Conservation (phyloP, 306 rosid genomes). For the Medicago ruthenica region DNA sequence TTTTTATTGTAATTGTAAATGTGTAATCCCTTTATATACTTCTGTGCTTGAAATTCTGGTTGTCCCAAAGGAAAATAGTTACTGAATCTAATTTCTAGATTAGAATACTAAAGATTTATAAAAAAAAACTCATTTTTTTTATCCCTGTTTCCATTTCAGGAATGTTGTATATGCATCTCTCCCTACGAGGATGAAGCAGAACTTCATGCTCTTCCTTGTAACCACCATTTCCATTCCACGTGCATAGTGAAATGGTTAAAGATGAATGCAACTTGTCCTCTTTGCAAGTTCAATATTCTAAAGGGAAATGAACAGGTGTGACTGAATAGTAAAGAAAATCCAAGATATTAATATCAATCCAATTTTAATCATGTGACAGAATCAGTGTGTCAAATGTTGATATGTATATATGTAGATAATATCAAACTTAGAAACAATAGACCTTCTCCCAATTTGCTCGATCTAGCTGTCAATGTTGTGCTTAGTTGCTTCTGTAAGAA, state of each 20-base stretch:
- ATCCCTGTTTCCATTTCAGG: constrained; percentile 52
- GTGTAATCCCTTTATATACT: background rate
- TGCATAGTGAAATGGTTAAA: constrained; percentile 92
- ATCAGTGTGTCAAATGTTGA: background rate
- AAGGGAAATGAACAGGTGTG: constrained; percentile 77
- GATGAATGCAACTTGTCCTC: constrained; percentile 98
- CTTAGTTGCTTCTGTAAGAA: background rate
- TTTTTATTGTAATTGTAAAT: background rate
- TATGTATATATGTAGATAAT: constrained; percentile 8
- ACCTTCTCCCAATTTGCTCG: background rate
- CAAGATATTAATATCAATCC: background rate
- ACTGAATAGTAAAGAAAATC: constrained; percentile 12
- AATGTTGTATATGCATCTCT: constrained; percentile 93
- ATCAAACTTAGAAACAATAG: background rate
- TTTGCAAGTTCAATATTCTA: constrained; percentile 90
- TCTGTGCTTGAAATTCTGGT: constrained; percentile 17
- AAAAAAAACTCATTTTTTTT: background rate
- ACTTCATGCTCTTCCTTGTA: constrained; percentile 89
- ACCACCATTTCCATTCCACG: constrained; percentile 83
- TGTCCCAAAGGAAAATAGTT: background rate
- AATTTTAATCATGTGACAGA: background rate
- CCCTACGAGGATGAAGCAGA: constrained; percentile 83
- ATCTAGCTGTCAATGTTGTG: constrained; percentile 8
- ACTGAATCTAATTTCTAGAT: background rate
- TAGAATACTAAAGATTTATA: background rate